Evolutionary conservation across 305 asterid genomes (phyloP), one percentile per base, ranked within the genome.

Genomic region (Fraxinus angustifolia): DNA sequence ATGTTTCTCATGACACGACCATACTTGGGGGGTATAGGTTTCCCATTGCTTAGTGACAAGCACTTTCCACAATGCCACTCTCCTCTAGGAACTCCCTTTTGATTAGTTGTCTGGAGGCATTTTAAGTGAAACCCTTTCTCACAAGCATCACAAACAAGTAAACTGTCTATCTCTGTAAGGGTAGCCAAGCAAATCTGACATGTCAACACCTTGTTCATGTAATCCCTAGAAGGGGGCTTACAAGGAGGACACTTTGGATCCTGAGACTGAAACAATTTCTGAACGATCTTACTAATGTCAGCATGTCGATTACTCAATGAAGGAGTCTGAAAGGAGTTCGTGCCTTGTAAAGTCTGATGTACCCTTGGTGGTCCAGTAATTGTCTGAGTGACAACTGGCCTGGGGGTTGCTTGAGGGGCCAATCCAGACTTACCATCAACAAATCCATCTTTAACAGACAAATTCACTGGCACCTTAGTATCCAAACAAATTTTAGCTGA

Each of bases 41-140:
- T 96, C 75, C 98, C 99, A 86, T 94, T 87, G 85, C 97, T 91
- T 80, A 89, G 33, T 56, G 94, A 84, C 90, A 96, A 91, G 88
- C 99, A 96, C 90, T 87, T 94, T 75, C 86, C 91, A 90, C 99
- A 96, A 78, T 94, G 98, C 99, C 99, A 96, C 84, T 96, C 99
- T 67, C 91, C 96, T 86, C 92, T 90, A 45, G 93, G 93, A 76
- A 91, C 84, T 80, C 92, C 93, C 83, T 88, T 93, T 80, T 88
- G 90, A 80, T 83, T 87, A 80, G 88, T 85, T 30, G 85, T 79
- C 78, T 89, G 97, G 76, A 96, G 95, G 87, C 99, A 96, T 90
- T 93, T 94, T 86, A 93, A 80, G 92, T 96, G 99, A 87, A 88
- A 92, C 7, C 97, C 98, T 83, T 94, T 94, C 77, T 96, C 99